Percentiles rank a stretch among this genome's conserved stretches.
phyloP scores from a whole-genome alignment of 1,139 yeast genomes.

The Barnettozyma hawaiiensis region DNA sequence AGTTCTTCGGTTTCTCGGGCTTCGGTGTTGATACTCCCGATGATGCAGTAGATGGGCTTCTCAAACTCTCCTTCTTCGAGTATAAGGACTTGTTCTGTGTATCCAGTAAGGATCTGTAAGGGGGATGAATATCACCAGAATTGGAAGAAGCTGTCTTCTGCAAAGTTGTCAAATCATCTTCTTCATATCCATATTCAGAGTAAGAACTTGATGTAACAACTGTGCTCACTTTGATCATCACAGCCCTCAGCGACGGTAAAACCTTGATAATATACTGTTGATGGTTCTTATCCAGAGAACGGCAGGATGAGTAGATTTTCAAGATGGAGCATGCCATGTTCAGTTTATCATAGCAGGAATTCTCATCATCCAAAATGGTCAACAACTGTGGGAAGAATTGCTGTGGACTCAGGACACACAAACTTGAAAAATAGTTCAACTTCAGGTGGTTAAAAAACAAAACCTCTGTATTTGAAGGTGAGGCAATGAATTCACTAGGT shows the following conservation, averaged over 20 bases:
- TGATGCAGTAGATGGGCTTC: constrained; percentile 16
- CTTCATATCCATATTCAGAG: constrained; percentile 16
- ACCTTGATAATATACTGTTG: constrained; percentile 13
- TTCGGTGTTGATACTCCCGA: constrained; percentile 20
- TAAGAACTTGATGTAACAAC: constrained; percentile 16
- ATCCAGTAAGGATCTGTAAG: constrained; percentile 3
- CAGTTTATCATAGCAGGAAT: constrained; percentile 19
- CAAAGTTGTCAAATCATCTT: constrained; percentile 17
- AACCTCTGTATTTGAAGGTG: constrained; percentile 18
- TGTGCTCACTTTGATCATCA: constrained; percentile 19
- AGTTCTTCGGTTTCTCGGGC: constrained; percentile 21
- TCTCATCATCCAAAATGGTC: constrained; percentile 20
- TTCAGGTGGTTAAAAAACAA: constrained; percentile 21
- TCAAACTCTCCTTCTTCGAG: constrained; percentile 8
- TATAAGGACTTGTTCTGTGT: constrained; percentile 12
- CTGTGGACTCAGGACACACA: constrained; percentile 25
- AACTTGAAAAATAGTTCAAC: constrained; percentile 24
- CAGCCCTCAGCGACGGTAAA: constrained; percentile 20
- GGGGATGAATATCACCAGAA: constrained; percentile 11
- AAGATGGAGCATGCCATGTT: constrained; percentile 21
- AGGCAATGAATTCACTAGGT: constrained; percentile 14
- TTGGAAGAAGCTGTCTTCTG: constrained; percentile 18
- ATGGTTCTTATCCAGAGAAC: constrained; percentile 12
- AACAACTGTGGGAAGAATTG: constrained; percentile 24
- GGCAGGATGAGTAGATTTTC: constrained; percentile 14